A percentile compares a stretch with the other conserved stretches of the same genome.
These are phyloP conservation scores for Rasamsonia emersonii DNA, from an alignment of 2,329 filamentous ascomycete species.

Conservation along the genomic window DNA sequence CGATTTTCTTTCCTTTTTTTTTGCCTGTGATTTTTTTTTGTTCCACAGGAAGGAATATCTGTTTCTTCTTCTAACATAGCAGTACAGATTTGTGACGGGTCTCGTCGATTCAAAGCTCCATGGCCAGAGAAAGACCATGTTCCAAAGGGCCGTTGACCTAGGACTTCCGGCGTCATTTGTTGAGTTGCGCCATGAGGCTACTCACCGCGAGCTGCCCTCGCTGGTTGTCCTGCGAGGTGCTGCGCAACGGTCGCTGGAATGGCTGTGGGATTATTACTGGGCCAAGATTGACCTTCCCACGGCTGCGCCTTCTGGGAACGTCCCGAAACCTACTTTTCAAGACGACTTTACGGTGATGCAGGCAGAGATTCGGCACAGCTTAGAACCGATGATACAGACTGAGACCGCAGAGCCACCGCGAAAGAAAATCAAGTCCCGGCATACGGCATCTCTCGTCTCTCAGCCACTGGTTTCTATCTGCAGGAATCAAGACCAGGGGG, in stretches of 20 bases:
- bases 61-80: slow-evolving; percentile 1
- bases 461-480: slow-evolving; percentile 22
- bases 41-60: background rate
- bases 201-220: slow-evolving; percentile 77
- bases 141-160: slow-evolving; percentile 32
- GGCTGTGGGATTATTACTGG: slow-evolving; percentile 93
- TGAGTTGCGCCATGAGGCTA: slow-evolving; percentile 80
- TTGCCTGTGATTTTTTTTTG: slow-evolving; percentile 3
- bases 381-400: slow-evolving; percentile 12
- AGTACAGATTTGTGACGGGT: slow-evolving; percentile 35
- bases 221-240: slow-evolving; percentile 64
- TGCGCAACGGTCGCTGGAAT: slow-evolving; percentile 61
- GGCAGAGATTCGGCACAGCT: slow-evolving; percentile 10
- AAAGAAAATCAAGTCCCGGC: slow-evolving; percentile 23
- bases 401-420: slow-evolving; percentile 11
- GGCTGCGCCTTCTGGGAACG: slow-evolving; percentile 4
- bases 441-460: slow-evolving; percentile 14
- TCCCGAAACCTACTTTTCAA: no score
- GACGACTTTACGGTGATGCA: slow-evolving; percentile 12
- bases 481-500: slow-evolving; percentile 12
- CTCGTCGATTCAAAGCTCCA: slow-evolving; percentile 36
- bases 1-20: background rate
- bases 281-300: slow-evolving; percentile 33
- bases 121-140: slow-evolving; percentile 35
- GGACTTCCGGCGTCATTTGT: slow-evolving; percentile 61